Percentiles rank a stretch among this genome's conserved stretches.
phyloP scores from a whole-genome alignment of 805 yeast species.

The Ogataea kodamae region DNA sequence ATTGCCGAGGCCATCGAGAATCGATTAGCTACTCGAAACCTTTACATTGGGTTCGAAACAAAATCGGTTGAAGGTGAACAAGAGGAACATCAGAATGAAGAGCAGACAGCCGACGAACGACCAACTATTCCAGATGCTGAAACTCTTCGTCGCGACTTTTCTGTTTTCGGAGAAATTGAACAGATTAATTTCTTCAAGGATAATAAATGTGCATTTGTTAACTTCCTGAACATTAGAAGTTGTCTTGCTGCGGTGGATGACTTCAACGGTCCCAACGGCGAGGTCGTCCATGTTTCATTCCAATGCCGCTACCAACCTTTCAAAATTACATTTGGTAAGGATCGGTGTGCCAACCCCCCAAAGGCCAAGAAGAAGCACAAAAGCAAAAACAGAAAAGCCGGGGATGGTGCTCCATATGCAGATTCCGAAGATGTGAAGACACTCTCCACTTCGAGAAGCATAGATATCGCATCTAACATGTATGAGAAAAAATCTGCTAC shows the following conservation, averaged over 20 bases:
- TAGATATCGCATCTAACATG: slow-evolving; percentile 26
- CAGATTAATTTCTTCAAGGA: slow-evolving; percentile 70
- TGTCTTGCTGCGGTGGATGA: slow-evolving; percentile 64
- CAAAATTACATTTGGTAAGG: slow-evolving; percentile 64
- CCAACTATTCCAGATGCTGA: slow-evolving; percentile 44
- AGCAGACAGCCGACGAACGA: slow-evolving; percentile 30
- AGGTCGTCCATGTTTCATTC: slow-evolving; percentile 37
- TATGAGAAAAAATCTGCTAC: slow-evolving; percentile 10
- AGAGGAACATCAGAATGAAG: slow-evolving; percentile 28
- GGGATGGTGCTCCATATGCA: slow-evolving; percentile 7
- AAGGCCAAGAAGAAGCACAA: slow-evolving; percentile 45
- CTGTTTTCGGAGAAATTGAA: slow-evolving; percentile 65
- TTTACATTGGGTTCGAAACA: slow-evolving; percentile 61
- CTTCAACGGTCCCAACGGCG: slow-evolving; percentile 39
- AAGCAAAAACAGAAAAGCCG: slow-evolving; percentile 33
- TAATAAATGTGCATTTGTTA: slow-evolving; percentile 71
- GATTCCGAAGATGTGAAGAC: slow-evolving; percentile 14
- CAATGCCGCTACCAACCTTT: slow-evolving; percentile 47
- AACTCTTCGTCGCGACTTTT: slow-evolving; percentile 56
- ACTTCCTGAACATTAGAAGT: slow-evolving; percentile 58
- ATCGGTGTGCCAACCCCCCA: slow-evolving; percentile 75
- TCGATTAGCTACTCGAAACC: slow-evolving; percentile 69
- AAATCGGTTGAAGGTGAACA: too few relatives aligned
- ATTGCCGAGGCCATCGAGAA: slow-evolving; percentile 58
- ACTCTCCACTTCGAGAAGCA: slow-evolving; percentile 21